Evolutionary conservation across 2,329 filamentous ascomycete genomes (phyloP).

Genomic region (Byssochlamys sp.): DNA sequence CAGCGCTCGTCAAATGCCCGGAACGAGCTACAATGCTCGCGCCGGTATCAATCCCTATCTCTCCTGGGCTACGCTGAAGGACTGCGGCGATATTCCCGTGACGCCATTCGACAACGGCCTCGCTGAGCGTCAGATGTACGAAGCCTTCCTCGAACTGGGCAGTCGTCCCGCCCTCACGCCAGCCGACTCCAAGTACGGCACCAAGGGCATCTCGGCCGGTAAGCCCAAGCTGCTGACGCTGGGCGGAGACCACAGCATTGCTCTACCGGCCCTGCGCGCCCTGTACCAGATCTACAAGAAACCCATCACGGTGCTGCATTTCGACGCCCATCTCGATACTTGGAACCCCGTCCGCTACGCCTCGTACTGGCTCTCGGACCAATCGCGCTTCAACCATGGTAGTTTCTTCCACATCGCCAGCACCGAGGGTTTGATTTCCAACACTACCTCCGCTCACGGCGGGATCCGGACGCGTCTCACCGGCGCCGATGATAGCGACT

Average conservation of each 20-base stretch:
- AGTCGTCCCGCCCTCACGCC: conserved; percentile 32
- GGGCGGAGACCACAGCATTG: conserved; percentile 64
- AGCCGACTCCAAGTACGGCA: conserved; percentile 16
- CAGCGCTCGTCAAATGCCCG: conserved; percentile 68
- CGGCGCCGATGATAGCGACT: conserved; percentile 55
- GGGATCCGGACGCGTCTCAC: conserved; percentile 70
- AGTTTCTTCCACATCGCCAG: conserved; percentile 86
- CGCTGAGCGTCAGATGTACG: conserved; percentile 73
- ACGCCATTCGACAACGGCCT: conserved; percentile 78
- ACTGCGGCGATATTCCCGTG: conserved; percentile 85
- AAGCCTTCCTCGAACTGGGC: conserved; percentile 63
- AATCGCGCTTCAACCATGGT: conserved; percentile 74
- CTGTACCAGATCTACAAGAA: conserved; percentile 53
- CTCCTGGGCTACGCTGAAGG: conserved; percentile 67
- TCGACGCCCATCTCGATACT: conserved; percentile 72
- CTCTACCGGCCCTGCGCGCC: conserved; percentile 59
- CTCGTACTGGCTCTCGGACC: conserved; percentile 60
- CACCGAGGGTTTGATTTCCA: conserved; percentile 67
- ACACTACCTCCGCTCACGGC: conserved; percentile 67
- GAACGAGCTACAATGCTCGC: conserved; percentile 72
- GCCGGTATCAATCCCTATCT: conserved; percentile 75
- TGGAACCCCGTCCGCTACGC: conserved; percentile 75
- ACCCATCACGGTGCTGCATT: conserved; percentile 62
- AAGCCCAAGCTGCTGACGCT: conserved; percentile 55
- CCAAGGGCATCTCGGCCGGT: conserved; percentile 23